phyloP scores from a whole-genome alignment of 1,284 basidiomycete genomes.

The Salmacisia buchloeana region DNA sequence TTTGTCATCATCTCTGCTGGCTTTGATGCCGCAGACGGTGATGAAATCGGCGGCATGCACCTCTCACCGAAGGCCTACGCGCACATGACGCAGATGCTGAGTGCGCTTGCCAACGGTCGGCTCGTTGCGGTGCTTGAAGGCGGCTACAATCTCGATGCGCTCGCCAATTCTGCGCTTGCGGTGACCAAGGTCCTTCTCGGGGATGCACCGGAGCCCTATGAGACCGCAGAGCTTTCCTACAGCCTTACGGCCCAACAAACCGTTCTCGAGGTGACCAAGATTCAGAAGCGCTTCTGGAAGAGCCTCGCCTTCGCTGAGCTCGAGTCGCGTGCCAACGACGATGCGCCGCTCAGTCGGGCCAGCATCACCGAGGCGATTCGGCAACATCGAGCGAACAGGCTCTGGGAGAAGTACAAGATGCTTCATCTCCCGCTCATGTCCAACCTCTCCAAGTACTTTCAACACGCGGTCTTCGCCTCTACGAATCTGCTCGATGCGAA shows the following conservation, averaged over 20 bases:
- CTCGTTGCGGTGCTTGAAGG: conserved; percentile 93
- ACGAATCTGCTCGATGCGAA: not conserved
- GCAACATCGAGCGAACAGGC: conserved; percentile 10
- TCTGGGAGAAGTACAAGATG: conserved; percentile 15
- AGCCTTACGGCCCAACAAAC: conserved; percentile 76
- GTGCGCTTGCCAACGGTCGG: conserved; percentile 79
- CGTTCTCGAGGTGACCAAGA: conserved; percentile 73
- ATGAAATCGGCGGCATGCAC: conserved; percentile 80
- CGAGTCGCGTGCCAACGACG: not conserved
- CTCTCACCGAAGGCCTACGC: conserved; percentile 92
- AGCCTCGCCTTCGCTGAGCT: conserved; percentile 62
- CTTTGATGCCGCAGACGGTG: conserved; percentile 91
- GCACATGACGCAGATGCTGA: conserved; percentile 96
- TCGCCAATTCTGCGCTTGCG: conserved; percentile 77
- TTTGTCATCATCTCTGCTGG: conserved; percentile 96
- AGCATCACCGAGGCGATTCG: conserved; percentile 8
- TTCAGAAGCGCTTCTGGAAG: conserved; percentile 88
- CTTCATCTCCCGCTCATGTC: conserved; percentile 39
- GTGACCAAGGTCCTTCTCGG: conserved; percentile 80
- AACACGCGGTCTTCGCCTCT: conserved; percentile 1
- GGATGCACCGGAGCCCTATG: conserved; percentile 70
- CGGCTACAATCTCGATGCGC: conserved; percentile 87
- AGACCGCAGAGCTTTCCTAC: conserved; percentile 60
- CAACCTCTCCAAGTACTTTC: not conserved
- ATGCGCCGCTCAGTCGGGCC: not conserved